A percentile compares a stretch with the other conserved stretches of the same genome.
phyloP scores from a whole-genome alignment of 345 rosid genomes.

The Eucalyptus regnans region DNA sequence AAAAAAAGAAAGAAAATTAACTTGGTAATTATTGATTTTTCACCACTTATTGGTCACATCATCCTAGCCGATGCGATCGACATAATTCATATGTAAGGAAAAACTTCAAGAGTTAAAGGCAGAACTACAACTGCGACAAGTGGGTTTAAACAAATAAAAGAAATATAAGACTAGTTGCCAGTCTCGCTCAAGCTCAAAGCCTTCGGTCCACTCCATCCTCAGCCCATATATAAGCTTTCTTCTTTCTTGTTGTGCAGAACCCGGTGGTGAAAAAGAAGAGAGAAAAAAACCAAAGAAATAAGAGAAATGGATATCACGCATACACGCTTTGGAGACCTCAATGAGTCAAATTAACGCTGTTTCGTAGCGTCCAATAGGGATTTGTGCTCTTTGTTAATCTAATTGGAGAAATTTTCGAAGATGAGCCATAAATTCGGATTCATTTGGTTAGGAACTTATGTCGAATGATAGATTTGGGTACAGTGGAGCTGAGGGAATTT shows the following conservation, averaged over 20 bases:
- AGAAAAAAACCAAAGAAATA: background rate
- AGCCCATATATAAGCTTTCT: background rate
- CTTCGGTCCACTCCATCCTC: background rate
- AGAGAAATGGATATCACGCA: too few relatives aligned
- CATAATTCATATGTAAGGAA: background rate
- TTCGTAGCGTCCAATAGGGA: background rate
- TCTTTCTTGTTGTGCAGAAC: background rate
- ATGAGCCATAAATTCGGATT: background rate
- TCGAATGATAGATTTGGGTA: background rate
- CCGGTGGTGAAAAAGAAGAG: background rate
- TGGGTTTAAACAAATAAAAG: too few relatives aligned
- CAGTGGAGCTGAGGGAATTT: background rate
- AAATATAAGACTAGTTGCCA: background rate
- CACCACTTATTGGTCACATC: background rate
- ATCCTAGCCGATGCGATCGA: background rate
- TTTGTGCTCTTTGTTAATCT: background rate
- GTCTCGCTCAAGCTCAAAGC: background rate
- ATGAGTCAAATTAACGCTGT: background rate
- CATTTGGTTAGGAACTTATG: background rate
- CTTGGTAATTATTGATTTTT: background rate
- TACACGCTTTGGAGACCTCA: too few relatives aligned
- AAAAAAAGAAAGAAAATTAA: background rate
- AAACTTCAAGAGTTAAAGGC: background rate
- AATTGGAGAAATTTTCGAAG: background rate
- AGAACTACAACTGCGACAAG: background rate